phyloP scores from a whole-genome alignment of 2,329 filamentous ascomycete genomes.

The Hirsutella minnesotensis region DNA sequence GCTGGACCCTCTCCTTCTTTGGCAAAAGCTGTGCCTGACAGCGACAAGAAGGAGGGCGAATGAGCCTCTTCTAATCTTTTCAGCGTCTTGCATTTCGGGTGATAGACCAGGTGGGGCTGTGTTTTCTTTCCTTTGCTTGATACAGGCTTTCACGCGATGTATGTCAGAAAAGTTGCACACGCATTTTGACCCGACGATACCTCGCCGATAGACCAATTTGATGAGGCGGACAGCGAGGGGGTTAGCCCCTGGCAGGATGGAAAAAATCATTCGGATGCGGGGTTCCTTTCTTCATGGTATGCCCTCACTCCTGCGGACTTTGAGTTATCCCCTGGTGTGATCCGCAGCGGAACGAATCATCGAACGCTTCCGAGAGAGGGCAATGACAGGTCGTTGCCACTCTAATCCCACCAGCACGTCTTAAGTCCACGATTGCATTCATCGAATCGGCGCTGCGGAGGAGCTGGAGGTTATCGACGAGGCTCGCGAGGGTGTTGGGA shows the following conservation, averaged over 20 bases:
- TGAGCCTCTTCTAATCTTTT: slow-evolving; percentile 18
- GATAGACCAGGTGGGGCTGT: slow-evolving; percentile 38
- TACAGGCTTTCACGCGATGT: slow-evolving; percentile 34
- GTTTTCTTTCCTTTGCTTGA: slow-evolving; percentile 24
- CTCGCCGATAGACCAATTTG: slow-evolving; percentile 31
- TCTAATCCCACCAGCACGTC: neutral
- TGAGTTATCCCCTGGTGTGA: slow-evolving; percentile 2
- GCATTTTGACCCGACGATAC: slow-evolving; percentile 37
- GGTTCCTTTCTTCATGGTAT: slow-evolving; percentile 7
- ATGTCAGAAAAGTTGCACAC: slow-evolving; percentile 33
- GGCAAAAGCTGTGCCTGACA: slow-evolving; percentile 48
- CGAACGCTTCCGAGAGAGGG: neutral
- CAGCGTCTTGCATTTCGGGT: slow-evolving; percentile 34
- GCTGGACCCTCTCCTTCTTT: slow-evolving; percentile 54
- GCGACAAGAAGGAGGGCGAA: slow-evolving; percentile 41
- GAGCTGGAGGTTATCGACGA: neutral
- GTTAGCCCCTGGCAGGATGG: slow-evolving; percentile 17
- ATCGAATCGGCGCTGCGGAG: neutral
- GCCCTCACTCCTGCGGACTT: slow-evolving; percentile 4
- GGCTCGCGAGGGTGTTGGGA: neutral
- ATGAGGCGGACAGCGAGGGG: slow-evolving; percentile 15
- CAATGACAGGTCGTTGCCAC: neutral
- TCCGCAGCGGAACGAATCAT: neutral
- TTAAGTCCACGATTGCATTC: neutral
- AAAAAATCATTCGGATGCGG: slow-evolving; percentile 2